Evolutionary conservation across 2,329 filamentous ascomycete genomes (phyloP), one percentile per base, ranked within the genome.

Genomic region (Colletotrichum endophyticum): DNA sequence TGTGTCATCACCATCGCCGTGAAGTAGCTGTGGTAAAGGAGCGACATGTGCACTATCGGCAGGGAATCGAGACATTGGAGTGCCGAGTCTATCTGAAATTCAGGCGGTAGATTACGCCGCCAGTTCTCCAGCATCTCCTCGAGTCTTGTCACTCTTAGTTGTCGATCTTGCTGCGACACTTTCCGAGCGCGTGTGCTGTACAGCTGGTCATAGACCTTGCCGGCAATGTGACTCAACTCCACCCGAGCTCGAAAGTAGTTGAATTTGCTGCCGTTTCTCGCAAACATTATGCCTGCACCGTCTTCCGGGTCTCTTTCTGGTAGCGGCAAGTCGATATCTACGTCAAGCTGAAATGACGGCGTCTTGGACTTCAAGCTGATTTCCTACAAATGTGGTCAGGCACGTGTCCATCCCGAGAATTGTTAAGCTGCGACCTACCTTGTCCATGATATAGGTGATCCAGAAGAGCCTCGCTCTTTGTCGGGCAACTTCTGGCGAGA

Each of bases 401-500:
- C 6, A 27, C 11, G 7, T 16, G 22, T 3, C 4, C 13, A 25
- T 25, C 32, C 5, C 4, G 28, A 16, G 27, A 8, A 8, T 8
- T 4, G 2, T 3, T 1, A 25, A 11, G 7, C 16, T 27, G 27
- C 3, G 2, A 16, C 70, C 61, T 69, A 86, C 85, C 80, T 87
- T 87, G 70, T 87, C 86, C 7, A 87, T 78, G 5, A 79, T 79
- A 49, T 87, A 87, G 4, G 84, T 84, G 9, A 87, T 82, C 86
- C 86, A 87, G 59, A 87, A 87, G 3, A 87, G 80, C 0, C 85
- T 80, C 4, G 80, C 80, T 30, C 85, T 79, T 34, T 86, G 84
- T n/a, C 82, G 80, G 3, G 80, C 81, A 5, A 85, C 82, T 0
- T 83, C 82, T 0, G 81, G 77, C 0, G 83, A 67, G 15, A 83